Conservation (phyloP, 2,329 filamentous ascomycete species). For the Ploettnerulaceae sp. region DNA sequence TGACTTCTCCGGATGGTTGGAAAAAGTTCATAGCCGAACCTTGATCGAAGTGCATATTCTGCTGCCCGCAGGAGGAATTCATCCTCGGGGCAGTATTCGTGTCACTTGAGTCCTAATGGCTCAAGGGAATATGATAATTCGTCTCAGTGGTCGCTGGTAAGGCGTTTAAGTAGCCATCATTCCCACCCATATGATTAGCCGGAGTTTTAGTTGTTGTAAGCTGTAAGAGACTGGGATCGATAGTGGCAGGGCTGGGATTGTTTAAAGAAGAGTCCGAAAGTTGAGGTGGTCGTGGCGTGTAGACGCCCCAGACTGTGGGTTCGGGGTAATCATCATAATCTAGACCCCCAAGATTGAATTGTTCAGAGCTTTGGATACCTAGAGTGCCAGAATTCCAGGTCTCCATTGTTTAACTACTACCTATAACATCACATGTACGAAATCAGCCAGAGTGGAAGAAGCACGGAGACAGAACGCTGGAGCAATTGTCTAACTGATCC, state of each 20-base stretch:
- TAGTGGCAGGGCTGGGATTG: not conserved
- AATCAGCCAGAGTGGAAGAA: not conserved
- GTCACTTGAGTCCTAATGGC: constrained; percentile 1
- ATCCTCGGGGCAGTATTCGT: not conserved
- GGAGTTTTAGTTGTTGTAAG: not conserved
- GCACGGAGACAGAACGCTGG: not conserved
- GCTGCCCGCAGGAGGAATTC: not conserved
- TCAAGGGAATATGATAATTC: not conserved
- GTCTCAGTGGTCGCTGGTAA: not conserved
- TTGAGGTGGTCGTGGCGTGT: not conserved
- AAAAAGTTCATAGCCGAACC: not conserved
- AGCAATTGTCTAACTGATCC: not conserved
- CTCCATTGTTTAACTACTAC: not conserved
- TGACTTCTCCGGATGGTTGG: not conserved
- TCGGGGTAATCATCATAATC: not conserved
- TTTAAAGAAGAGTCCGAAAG: not conserved
- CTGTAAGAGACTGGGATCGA: not conserved
- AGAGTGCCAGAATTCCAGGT: not conserved
- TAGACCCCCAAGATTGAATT: not conserved
- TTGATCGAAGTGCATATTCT: not conserved
- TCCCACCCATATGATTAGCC: not conserved
- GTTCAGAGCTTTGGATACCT: not conserved
- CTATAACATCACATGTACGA: not conserved
- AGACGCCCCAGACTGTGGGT: not conserved
- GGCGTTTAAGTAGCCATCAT: not conserved